A percentile compares a stretch with the other conserved stretches of the same genome.
Evolutionary conservation across 345 rosid species (phyloP).

Genomic region (Pelargonium nanum): DNA sequence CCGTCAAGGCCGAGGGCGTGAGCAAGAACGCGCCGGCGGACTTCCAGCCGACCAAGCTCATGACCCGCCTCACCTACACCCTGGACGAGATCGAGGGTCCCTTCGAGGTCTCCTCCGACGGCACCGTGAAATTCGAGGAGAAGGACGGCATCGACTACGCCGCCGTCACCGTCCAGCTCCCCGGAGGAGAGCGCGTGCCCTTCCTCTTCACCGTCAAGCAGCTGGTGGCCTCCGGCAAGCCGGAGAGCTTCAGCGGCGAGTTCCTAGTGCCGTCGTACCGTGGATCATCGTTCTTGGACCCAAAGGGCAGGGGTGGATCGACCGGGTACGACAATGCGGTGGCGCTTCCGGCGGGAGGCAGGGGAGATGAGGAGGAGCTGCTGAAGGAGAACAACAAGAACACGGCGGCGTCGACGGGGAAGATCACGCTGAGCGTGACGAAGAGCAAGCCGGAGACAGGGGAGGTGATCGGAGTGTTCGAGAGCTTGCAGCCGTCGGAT

Average conservation of each 20-base stretch:
- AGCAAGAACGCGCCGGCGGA: conserved; percentile 79
- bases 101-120: conserved; percentile 63
- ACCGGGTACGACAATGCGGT: conserved; percentile 84
- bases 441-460: conserved; percentile 83
- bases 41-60: conserved; percentile 91
- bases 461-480: conserved; percentile 88
- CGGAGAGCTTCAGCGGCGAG: conserved; percentile 58
- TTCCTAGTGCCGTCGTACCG: conserved; percentile 75
- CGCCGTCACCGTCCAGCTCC: conserved; percentile 76
- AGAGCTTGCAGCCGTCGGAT: conserved; percentile 96
- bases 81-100: conserved; percentile 97
- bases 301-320: conserved; percentile 86
- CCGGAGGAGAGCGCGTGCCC: conserved; percentile 84
- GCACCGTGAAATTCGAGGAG: conserved; percentile 59
- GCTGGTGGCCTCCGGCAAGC: conserved; percentile 72
- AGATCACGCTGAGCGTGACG: conserved; percentile 73
- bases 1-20: conserved; percentile 80
- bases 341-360: conserved; percentile 90
- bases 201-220: conserved; percentile 85
- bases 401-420: conserved; percentile 55
- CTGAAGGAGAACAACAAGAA: conserved; percentile 75
- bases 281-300: conserved; percentile 85
- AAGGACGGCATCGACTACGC: conserved; percentile 86
- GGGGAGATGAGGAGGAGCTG: conserved; percentile 93
- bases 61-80: conserved; percentile 95